A percentile compares a stretch with the other conserved stretches of the same genome.
These are phyloP conservation scores for Didymella pomorum DNA, from an alignment of 2,329 filamentous ascomycete species.

Conservation along the genomic window DNA sequence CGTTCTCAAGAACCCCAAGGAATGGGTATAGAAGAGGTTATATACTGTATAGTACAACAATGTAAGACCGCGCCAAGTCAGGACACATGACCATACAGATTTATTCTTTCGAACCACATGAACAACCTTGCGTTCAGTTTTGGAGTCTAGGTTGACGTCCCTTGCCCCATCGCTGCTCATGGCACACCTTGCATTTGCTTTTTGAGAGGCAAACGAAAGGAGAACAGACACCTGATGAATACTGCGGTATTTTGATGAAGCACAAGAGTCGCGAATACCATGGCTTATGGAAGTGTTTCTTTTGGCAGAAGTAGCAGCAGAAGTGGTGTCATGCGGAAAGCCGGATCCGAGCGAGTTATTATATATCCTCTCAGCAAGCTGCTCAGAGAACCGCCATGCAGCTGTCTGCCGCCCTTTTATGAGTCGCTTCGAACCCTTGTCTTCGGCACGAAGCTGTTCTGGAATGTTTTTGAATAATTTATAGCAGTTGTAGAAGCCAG, in stretches of 20 bases:
- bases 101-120: neutral
- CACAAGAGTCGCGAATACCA: neutral
- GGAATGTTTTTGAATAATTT: neutral
- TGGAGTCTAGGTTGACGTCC: neutral
- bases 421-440: too few species aligned
- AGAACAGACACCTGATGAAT: neutral
- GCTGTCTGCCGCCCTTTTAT: neutral
- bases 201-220: neutral
- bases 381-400: neutral
- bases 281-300: neutral
- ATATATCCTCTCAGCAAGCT: neutral
- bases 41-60: slow-evolving; percentile 6
- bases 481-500: neutral
- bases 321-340: too few species aligned
- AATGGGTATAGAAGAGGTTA: slow-evolving; percentile 59
- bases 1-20: slow-evolving; percentile 67
- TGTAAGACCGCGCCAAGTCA: neutral
- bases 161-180: neutral
- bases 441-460: neutral
- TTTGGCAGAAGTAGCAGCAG: neutral
- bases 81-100: neutral
- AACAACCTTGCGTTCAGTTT: neutral
- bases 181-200: neutral
- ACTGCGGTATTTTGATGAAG: neutral
- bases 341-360: neutral